These are phyloP conservation scores for Pholiota adiposa DNA, from an alignment of 1,284 basidiomycete species.

Conservation along the genomic window DNA sequence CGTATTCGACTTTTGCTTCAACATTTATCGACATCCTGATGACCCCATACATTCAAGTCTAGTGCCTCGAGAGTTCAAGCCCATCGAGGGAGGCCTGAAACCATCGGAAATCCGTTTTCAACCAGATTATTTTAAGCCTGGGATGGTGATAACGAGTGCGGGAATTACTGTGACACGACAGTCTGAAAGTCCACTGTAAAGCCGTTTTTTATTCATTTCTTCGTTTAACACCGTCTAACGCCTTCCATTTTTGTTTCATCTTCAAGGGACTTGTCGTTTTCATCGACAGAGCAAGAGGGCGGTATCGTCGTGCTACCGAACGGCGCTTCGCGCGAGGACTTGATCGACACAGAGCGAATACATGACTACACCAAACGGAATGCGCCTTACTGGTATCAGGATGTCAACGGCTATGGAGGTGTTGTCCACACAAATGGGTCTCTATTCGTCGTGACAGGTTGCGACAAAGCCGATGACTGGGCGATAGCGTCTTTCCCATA, in stretches of 20 bases:
- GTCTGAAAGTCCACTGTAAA: slow-evolving; percentile 5
- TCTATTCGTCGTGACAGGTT: slow-evolving; percentile 19
- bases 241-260: not conserved
- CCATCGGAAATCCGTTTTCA: not conserved
- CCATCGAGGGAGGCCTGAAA: slow-evolving; percentile 1
- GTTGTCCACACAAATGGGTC: slow-evolving; percentile 8
- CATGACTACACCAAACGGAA: slow-evolving; percentile 10
- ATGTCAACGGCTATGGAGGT: slow-evolving; percentile 11
- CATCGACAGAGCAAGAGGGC: slow-evolving; percentile 10
- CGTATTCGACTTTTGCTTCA: slow-evolving; percentile 27
- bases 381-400: slow-evolving; percentile 17
- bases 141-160: not conserved
- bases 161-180: not conserved
- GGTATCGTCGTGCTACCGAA: slow-evolving; percentile 13
- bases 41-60: slow-evolving; percentile 13
- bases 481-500: slow-evolving; percentile 9
- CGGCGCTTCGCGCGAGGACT: slow-evolving; percentile 16
- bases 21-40: slow-evolving; percentile 21
- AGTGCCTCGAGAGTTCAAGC: slow-evolving; percentile 2
- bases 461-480: slow-evolving; percentile 18
- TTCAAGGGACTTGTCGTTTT: slow-evolving; percentile 8
- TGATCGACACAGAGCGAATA: slow-evolving; percentile 6
- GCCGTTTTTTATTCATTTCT: not conserved
- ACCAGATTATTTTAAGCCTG: slow-evolving; percentile 5
- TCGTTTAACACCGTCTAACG: not conserved